Percentiles rank a stretch among this genome's conserved stretches.
phyloP scores from a whole-genome alignment of 2,329 filamentous ascomycete species.

The Apiospora koreana region DNA sequence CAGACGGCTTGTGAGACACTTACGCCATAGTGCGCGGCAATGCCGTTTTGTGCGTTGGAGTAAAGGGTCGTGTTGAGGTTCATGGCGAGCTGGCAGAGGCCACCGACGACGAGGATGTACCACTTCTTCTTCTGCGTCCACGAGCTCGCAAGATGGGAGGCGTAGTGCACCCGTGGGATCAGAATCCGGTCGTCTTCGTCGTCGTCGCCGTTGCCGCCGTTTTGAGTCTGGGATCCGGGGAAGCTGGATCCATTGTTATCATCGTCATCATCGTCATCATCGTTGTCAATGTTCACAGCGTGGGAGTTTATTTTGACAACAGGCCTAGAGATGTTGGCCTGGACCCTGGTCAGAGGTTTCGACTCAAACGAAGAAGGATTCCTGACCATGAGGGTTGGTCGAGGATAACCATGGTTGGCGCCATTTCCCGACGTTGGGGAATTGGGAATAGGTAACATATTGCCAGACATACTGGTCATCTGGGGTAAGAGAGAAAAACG shows the following conservation, averaged over 20 bases:
- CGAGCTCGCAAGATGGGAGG: constrained; percentile 61
- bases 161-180: constrained; percentile 61
- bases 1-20: constrained; percentile 66
- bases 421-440: not conserved
- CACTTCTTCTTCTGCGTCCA: constrained; percentile 65
- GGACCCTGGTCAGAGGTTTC: not conserved
- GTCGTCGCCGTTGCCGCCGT: too few species aligned
- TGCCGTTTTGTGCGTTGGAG: constrained; percentile 65
- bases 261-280: not conserved
- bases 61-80: constrained; percentile 76
- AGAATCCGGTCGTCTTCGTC: not conserved
- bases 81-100: constrained; percentile 72
- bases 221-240: too few species aligned
- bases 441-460: not conserved
- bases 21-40: constrained; percentile 65
- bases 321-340: not conserved
- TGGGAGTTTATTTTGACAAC: not conserved
- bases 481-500: not conserved
- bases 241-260: too few species aligned
- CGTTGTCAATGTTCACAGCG: not conserved
- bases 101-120: constrained; percentile 67
- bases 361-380: not conserved
- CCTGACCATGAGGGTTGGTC: not conserved
- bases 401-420: not conserved
- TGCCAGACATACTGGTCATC: not conserved